These are phyloP conservation scores for Phyllosticta capitalensis DNA, from an alignment of 2,329 filamentous ascomycete genomes.

Conservation along the genomic window DNA sequence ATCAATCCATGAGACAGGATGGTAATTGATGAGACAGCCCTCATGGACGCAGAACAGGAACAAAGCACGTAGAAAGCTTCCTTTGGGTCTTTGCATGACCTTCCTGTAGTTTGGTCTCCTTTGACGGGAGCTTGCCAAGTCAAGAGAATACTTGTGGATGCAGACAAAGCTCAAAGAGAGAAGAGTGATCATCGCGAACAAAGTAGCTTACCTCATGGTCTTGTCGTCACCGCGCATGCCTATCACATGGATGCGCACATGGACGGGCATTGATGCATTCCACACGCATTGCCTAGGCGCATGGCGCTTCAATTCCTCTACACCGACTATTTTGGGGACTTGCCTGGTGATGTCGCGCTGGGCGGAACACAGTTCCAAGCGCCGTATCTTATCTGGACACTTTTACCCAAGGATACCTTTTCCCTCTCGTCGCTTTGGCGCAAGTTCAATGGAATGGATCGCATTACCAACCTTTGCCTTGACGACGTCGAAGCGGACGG, in stretches of 20 bases:
- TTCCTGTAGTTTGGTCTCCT: too few species aligned
- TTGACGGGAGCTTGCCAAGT: too few species aligned
- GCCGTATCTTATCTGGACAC: not conserved
- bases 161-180: too few species aligned
- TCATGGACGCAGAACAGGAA: too few species aligned
- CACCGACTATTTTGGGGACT: not conserved
- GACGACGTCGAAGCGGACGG: conserved; percentile 29
- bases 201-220: not conserved
- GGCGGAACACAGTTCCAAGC: not conserved
- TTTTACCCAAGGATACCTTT: conserved; percentile 15
- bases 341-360: not conserved
- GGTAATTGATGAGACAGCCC: too few species aligned
- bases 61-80: too few species aligned
- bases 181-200: not conserved
- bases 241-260: not conserved
- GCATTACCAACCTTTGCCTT: conserved; percentile 41
- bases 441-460: conserved; percentile 24
- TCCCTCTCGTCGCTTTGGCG: conserved; percentile 14
- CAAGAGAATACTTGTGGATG: too few species aligned
- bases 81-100: too few species aligned
- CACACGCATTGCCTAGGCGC: not conserved
- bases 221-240: not conserved
- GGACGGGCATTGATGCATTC: not conserved
- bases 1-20: not conserved
- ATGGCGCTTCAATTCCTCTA: not conserved